Evolutionary conservation across 75 land plant species (phyloP), one percentile per base, ranked within the genome.

Genomic region (Picea sitchensis): DNA sequence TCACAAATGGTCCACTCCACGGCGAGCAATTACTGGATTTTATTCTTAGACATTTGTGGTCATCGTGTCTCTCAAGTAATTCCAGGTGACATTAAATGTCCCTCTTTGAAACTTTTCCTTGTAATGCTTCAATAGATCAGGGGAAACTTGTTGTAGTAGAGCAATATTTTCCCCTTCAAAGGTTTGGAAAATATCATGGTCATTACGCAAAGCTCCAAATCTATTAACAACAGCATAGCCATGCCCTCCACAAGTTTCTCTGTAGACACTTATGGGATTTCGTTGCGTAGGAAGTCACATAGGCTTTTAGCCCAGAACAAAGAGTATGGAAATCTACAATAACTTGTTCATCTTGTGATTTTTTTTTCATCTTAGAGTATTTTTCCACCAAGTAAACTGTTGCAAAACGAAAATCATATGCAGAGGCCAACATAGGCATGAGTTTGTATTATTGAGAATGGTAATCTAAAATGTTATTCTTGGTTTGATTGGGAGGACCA

Each of bases 161-260:
- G 94, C 98, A 14, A 93, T 96, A 83, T 96, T 94, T 61, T 94
- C 99, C 18, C 99, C 98, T 78, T 96, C 95, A 85, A 96, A 96
- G 21, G 98, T 96, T 74, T 96, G 95, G 76, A 96, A 96, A 59
- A 96, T 96, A 77, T 94, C 95, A 83, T 96, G 99, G 71, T 96
- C 95, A 84, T 94, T 96, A 72, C 99, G 85, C 58, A 94, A 79
- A 75, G 78, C 79, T 12, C 97, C 97, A 86, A 96, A 96, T 47
- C 97, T 79, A 64, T 96, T 96, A 0, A 96, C 97, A 71, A 97
- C 95, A 78, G 97, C 95, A 88, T 96, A 96, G 2, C 99, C 99
- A 85, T 94, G 99, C 18, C 97, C 99, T 58, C 99, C 99, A 72
- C 99, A 96, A 14, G 99, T 88, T 87, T 96, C 99, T 77, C 99